phyloP scores from a whole-genome alignment of 2,329 filamentous ascomycete species.

The Pseudocercospora pini-densiflorae region DNA sequence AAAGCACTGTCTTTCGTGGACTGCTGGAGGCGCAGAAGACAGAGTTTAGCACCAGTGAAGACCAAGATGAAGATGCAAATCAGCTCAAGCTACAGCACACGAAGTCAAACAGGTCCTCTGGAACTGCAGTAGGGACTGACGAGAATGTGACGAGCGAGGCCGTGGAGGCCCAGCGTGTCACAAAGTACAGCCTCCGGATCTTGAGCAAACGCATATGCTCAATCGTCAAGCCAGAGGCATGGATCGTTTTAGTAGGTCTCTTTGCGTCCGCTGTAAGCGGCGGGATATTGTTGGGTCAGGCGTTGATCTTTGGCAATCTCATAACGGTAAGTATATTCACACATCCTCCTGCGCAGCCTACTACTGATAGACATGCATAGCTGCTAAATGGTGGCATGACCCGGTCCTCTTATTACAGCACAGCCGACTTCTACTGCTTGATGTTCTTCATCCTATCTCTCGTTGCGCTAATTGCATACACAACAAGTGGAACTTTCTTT shows the following conservation, averaged over 20 bases:
- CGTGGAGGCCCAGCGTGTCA: not conserved
- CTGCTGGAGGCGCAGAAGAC: conserved; percentile 36
- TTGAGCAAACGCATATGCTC: conserved; percentile 22
- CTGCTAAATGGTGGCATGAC: conserved; percentile 53
- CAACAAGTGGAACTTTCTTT: conserved; percentile 52
- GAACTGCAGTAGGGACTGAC: not conserved
- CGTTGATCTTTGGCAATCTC: conserved; percentile 60
- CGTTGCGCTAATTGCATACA: conserved; percentile 52
- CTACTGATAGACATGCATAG: conserved; percentile 25
- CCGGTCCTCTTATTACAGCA: conserved; percentile 26
- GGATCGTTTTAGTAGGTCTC: conserved; percentile 48
- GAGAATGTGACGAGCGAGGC: not conserved
- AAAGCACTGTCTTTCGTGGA: conserved; percentile 33
- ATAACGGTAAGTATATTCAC: conserved; percentile 37
- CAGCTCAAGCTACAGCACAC: conserved; percentile 2
- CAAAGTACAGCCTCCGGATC: conserved; percentile 20
- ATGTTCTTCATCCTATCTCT: conserved; percentile 60
- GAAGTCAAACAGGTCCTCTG: conserved; percentile 9
- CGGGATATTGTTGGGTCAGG: conserved; percentile 62
- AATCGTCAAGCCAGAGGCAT: conserved; percentile 42
- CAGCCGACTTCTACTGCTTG: conserved; percentile 49
- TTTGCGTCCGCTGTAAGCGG: conserved; percentile 52
- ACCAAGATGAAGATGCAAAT: conserved; percentile 9
- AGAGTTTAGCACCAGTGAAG: conserved; percentile 15
- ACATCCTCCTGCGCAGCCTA: not conserved